A percentile compares a stretch with the other conserved stretches of the same genome.
Conservation (phyloP, 2,329 filamentous ascomycete species). For the Talaromyces funiculosus region DNA sequence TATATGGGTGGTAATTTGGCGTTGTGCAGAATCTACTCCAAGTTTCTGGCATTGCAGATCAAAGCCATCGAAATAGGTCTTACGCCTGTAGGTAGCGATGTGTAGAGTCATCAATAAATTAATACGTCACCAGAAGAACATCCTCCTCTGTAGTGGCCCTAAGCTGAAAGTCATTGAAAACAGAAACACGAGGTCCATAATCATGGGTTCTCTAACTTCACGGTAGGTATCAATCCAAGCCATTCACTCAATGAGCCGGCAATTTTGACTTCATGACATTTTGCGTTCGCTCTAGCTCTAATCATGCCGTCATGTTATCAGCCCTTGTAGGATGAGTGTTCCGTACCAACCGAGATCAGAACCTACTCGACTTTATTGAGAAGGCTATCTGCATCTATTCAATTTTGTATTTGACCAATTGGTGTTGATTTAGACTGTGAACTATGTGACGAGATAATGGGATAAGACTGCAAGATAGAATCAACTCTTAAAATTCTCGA, state of each 20-base stretch:
- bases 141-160: neutral
- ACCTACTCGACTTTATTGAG: neutral
- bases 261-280: neutral
- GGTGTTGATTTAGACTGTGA: neutral
- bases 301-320: neutral
- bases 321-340: neutral
- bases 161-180: neutral
- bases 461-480: neutral
- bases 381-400: neutral
- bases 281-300: neutral
- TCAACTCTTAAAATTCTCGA: neutral
- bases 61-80: slow-evolving; percentile 42
- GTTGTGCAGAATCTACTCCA: slow-evolving; percentile 57
- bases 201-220: neutral
- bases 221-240: neutral
- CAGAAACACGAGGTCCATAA: neutral
- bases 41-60: slow-evolving; percentile 47
- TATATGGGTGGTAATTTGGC: slow-evolving; percentile 61
- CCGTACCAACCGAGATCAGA: neutral
- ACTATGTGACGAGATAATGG: neutral
- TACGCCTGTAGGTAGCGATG: slow-evolving; percentile 9
- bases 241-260: neutral
- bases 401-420: neutral
- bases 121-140: no score
- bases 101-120: no score